A percentile compares a stretch with the other conserved stretches of the same genome.
Conservation (phyloP, 805 yeast genomes). For the Cyberlindnera galapagoensis region DNA sequence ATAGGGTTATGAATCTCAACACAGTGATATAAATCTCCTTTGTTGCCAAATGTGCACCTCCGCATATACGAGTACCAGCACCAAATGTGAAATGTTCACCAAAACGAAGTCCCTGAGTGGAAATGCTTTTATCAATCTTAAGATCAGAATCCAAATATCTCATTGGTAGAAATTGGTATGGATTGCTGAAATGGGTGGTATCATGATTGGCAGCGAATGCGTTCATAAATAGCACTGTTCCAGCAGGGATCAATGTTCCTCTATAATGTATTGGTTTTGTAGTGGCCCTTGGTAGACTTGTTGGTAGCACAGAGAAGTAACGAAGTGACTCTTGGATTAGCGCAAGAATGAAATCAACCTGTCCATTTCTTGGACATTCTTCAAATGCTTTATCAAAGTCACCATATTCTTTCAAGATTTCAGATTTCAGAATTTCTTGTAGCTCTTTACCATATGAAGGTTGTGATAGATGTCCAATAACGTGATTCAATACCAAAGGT, state of each 20-base stretch:
- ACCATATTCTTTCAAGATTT: constrained; percentile 32
- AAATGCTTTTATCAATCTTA: constrained; percentile 6
- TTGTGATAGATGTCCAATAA: constrained; percentile 52
- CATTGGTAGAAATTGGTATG: constrained; percentile 44
- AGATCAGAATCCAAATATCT: constrained; percentile 38
- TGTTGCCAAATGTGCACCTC: constrained; percentile 59
- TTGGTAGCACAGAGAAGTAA: constrained; percentile 58
- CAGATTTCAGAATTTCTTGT: constrained; percentile 38
- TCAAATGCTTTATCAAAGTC: constrained; percentile 31
- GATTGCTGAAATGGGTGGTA: constrained; percentile 31
- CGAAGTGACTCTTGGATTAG: constrained; percentile 58
- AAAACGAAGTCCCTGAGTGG: too few species aligned
- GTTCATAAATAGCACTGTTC: constrained; percentile 57
- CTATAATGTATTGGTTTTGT: constrained; percentile 41
- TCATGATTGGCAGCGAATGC: constrained; percentile 71
- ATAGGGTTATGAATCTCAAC: constrained; percentile 45
- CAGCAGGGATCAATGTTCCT: constrained; percentile 41
- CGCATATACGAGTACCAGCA: constrained; percentile 66
- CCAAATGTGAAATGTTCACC: constrained; percentile 63
- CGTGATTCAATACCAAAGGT: constrained; percentile 54
- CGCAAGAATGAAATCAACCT: constrained; percentile 48
- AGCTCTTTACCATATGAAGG: constrained; percentile 30
- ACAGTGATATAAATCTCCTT: constrained; percentile 57
- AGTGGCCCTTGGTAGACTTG: constrained; percentile 57
- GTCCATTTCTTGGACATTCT: constrained; percentile 22